A percentile compares a stretch with the other conserved stretches of the same genome.
Evolutionary conservation across 1,284 basidiomycete genomes (phyloP).

Genomic region (Apiotrichum siamense): DNA sequence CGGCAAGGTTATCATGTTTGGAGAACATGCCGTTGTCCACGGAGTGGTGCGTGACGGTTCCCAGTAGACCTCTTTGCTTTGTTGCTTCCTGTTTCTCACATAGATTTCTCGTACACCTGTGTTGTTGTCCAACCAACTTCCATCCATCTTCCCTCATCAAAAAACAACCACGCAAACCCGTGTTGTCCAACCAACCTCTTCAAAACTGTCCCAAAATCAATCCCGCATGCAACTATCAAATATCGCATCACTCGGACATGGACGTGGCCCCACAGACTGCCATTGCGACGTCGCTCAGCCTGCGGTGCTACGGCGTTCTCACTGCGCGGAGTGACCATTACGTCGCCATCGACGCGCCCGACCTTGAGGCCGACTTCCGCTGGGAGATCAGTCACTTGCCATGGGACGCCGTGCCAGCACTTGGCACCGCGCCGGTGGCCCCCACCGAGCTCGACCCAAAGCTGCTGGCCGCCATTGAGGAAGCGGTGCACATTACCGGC

Average conservation of each 20-base stretch:
- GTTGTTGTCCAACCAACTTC: slow-evolving; percentile 5
- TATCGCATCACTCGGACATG: background rate
- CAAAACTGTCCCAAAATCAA: background rate
- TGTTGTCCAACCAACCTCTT: slow-evolving; percentile 11
- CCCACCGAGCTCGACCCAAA: slow-evolving; percentile 63
- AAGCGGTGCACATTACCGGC: slow-evolving; percentile 32
- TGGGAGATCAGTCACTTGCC: slow-evolving; percentile 81
- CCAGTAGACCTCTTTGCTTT: background rate
- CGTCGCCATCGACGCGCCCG: slow-evolving; percentile 70
- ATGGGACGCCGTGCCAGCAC: slow-evolving; percentile 65
- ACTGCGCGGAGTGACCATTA: slow-evolving; percentile 68
- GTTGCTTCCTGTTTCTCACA: slow-evolving; percentile 7
- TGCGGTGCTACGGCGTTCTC: slow-evolving; percentile 86
- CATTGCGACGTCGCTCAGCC: slow-evolving; percentile 87
- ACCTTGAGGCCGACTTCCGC: slow-evolving; percentile 72
- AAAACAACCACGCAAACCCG: background rate
- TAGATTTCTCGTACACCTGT: background rate
- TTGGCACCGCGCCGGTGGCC: slow-evolving; percentile 52
- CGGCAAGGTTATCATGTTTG: slow-evolving; percentile 96
- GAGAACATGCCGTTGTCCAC: slow-evolving; percentile 98
- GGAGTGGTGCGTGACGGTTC: slow-evolving; percentile 71
- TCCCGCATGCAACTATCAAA: background rate
- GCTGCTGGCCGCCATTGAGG: slow-evolving; percentile 62
- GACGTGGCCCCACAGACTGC: slow-evolving; percentile 62
- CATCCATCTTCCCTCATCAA: background rate